phyloP scores from a whole-genome alignment of 192 early-diverging fungal genomes.

The Entomortierella lignicola region DNA sequence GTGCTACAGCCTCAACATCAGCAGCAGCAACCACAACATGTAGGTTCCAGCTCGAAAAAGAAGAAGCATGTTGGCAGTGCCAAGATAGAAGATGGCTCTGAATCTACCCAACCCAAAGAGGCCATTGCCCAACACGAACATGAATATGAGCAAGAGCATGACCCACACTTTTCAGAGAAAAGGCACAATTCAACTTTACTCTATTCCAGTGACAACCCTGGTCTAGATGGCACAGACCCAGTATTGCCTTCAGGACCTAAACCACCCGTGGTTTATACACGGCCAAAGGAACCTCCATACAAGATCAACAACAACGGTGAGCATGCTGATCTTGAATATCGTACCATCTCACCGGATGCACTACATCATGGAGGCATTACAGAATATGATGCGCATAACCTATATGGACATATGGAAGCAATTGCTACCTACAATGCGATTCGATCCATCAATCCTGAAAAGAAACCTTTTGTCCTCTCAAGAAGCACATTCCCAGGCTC shows the following conservation, averaged over 20 bases:
- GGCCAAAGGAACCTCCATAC: constrained; percentile 41
- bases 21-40: constrained; percentile 20
- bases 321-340: constrained; percentile 26
- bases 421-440: constrained; percentile 59
- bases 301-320: constrained; percentile 47
- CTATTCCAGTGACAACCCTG: neutral
- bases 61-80: neutral
- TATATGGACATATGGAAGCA: constrained; percentile 70
- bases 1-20: neutral
- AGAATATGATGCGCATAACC: constrained; percentile 69
- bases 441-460: constrained; percentile 45
- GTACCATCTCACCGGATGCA: constrained; percentile 39
- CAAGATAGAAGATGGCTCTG: neutral
- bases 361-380: constrained; percentile 56
- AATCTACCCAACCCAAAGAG: constrained; percentile 4
- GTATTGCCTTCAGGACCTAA: neutral
- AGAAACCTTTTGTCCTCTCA: constrained; percentile 69
- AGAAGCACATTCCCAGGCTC: constrained; percentile 72
- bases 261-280: neutral
- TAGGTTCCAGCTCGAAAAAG: neutral
- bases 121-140: constrained; percentile 6
- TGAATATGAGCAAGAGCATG: constrained; percentile 11
- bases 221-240: neutral
- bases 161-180: constrained; percentile 4
- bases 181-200: neutral